Percentiles rank a stretch among this genome's conserved stretches.
These are phyloP conservation scores for Lentinula detonsa DNA, from an alignment of 768 basidiomycete genomes.

Conservation along the genomic window DNA sequence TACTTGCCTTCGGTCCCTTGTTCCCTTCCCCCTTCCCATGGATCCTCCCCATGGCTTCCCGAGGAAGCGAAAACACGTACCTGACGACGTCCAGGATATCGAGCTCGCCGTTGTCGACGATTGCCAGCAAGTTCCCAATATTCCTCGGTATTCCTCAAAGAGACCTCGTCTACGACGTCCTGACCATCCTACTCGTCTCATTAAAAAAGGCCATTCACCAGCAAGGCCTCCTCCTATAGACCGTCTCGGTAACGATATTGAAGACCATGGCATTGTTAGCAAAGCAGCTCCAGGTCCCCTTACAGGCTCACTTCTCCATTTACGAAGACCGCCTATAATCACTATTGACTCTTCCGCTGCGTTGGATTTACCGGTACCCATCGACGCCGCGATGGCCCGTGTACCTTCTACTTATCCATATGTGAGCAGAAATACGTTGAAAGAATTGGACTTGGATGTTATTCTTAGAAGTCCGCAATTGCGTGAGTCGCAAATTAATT, in stretches of 20 bases:
- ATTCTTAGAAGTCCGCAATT: conserved; percentile 89
- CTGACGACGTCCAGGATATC: conserved; percentile 35
- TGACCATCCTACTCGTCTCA: conserved; percentile 17
- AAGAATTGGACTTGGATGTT: conserved; percentile 78
- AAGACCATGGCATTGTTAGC: conserved; percentile 40
- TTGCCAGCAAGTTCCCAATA: conserved; percentile 11
- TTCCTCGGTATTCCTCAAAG: conserved; percentile 4
- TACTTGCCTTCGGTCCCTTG: conserved; percentile 11
- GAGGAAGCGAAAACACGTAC: conserved; percentile 61
- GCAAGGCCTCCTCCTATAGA: conserved; percentile 22
- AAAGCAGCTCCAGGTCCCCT: conserved; percentile 37
- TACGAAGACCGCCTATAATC: conserved; percentile 22
- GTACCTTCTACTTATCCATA: conserved; percentile 68
- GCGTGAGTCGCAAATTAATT: conserved; percentile 46
- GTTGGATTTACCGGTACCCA: conserved; percentile 24
- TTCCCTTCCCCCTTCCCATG: conserved; percentile 31
- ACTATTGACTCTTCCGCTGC: conserved; percentile 14
- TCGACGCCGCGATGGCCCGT: conserved; percentile 43
- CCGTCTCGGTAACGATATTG: conserved; percentile 33
- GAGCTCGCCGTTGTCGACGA: conserved; percentile 30
- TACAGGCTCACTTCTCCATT: conserved; percentile 36
- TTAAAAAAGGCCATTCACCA: conserved; percentile 11
- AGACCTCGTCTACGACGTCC: background rate
- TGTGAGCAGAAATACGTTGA: conserved; percentile 78
- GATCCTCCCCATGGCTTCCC: conserved; percentile 52